These are phyloP conservation scores for Orbilia brochopaga DNA, from an alignment of 2,329 filamentous ascomycete species.

Conservation along the genomic window DNA sequence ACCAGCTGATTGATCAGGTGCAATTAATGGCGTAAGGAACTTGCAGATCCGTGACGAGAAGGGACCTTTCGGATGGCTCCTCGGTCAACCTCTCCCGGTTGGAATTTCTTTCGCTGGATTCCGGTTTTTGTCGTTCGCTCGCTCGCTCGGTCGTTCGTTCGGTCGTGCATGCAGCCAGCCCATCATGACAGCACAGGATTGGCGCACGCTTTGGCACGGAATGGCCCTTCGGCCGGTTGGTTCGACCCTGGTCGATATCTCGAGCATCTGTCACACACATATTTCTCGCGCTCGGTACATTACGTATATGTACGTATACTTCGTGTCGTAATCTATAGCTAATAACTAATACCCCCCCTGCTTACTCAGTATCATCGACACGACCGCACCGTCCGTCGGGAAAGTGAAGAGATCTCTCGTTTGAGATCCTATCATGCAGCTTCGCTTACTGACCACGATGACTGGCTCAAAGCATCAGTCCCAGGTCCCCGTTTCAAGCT, in stretches of 20 bases:
- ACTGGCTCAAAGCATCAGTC: constrained; percentile 41
- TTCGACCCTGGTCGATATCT: constrained; percentile 41
- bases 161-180: constrained; percentile 37
- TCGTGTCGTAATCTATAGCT: too few relatives aligned
- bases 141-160: too few relatives aligned
- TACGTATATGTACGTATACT: too few relatives aligned
- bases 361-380: constrained; percentile 15
- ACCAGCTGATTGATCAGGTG: constrained; percentile 19
- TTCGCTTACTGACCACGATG: constrained; percentile 46
- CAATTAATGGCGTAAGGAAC: constrained; percentile 27
- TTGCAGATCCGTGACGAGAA: constrained; percentile 49
- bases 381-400: constrained; percentile 9
- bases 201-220: constrained; percentile 48
- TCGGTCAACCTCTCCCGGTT: constrained; percentile 15
- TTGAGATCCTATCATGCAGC: constrained; percentile 40
- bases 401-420: constrained; percentile 25
- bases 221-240: constrained; percentile 9
- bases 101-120: constrained; percentile 31
- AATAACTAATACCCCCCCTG: too few relatives aligned
- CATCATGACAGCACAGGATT: constrained; percentile 39
- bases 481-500: constrained; percentile 43
- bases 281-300: constrained; percentile 17
- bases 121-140: too few relatives aligned
- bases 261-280: constrained; percentile 41
- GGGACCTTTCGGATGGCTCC: constrained; percentile 17